Base-by-base conservation (phyloP, 805 yeast genomes). In the Kluyveromyces dobzhanskii region DNA sequence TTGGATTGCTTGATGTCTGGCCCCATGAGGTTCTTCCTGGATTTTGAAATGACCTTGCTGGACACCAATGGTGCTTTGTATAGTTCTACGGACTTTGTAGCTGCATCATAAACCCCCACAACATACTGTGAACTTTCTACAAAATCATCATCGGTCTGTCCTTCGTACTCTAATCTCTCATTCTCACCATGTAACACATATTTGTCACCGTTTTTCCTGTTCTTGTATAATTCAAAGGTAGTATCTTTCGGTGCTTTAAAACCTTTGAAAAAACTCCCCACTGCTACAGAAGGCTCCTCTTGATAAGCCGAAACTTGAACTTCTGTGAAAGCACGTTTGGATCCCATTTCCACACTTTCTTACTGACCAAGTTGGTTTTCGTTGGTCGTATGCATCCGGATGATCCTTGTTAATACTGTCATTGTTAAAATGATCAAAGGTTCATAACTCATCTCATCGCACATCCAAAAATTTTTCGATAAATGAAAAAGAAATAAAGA, bases 261-360 rank as follows among this genome's bases (percentile, higher is more conserved):
- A 3, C 95, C 95, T 52, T 83, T 83, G 66, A 87, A 80, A 53
- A 84, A 81, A n/a, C 83, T 72, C 3, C 86, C 83, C 8, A 81
- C 72, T 3, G 73, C 76, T 4, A 74, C 62, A 3, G 69, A 54
- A 12, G 77, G 71, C 18, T 68, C 68, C 13, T 70, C 74, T 13
- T 64, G 60, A 41, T 66, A 59, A 30, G 62, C 66, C 23, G 61
- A 61, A n/a, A 57, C 45, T 14, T 47, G 43, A 10, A 57, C 46
- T n/a, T 48, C 48, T 4, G 45, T 42, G 30, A 41, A 26, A 8
- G 38, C 24, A 17, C 53, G 44, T 35, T 50, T 50, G 12, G 32
- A 32, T 24, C 44, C 24, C 55, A 50, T 50, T 12, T 21, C 24
- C 24, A 21, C 24, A 21, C 27, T 21, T 9, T 21, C 9, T 21